Evolutionary conservation across 176 grass and related monocot species (phyloP).

Genomic region (Puccinellia tenuiflora): DNA sequence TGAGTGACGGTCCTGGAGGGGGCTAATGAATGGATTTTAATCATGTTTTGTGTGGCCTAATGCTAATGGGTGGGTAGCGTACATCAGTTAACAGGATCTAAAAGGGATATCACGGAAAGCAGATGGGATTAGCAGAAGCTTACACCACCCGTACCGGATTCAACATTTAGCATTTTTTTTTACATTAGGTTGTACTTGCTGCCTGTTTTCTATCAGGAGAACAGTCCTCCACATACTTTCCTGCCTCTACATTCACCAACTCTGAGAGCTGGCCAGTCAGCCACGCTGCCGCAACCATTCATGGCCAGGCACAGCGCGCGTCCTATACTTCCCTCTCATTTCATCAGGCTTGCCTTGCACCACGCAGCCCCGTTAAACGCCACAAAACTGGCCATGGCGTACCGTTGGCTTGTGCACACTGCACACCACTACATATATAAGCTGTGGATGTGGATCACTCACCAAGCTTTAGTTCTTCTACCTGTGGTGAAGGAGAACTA

Average conservation of each 20-base stretch:
- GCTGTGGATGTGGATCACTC: neutral
- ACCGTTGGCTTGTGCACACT: neutral
- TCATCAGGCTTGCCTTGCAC: constrained; percentile 44
- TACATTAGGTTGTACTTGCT: too few species aligned
- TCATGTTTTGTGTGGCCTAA: neutral
- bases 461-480: neutral
- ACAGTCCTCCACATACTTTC: neutral
- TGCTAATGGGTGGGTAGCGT: neutral
- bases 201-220: neutral
- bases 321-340: constrained; percentile 18
- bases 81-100: too few species aligned
- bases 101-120: too few species aligned
- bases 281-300: constrained; percentile 24
- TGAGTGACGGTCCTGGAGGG: neutral
- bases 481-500: neutral
- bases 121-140: neutral
- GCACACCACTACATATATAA: constrained; percentile 8
- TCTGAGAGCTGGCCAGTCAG: neutral
- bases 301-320: constrained; percentile 25
- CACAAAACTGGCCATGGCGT: constrained; percentile 25
- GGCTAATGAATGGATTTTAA: neutral
- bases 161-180: too few species aligned
- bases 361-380: constrained; percentile 45
- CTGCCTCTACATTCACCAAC: neutral
- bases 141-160: neutral